These are phyloP conservation scores for Coemansia sp. DNA, from an alignment of 192 early-diverging fungal genomes.

Conservation along the genomic window DNA sequence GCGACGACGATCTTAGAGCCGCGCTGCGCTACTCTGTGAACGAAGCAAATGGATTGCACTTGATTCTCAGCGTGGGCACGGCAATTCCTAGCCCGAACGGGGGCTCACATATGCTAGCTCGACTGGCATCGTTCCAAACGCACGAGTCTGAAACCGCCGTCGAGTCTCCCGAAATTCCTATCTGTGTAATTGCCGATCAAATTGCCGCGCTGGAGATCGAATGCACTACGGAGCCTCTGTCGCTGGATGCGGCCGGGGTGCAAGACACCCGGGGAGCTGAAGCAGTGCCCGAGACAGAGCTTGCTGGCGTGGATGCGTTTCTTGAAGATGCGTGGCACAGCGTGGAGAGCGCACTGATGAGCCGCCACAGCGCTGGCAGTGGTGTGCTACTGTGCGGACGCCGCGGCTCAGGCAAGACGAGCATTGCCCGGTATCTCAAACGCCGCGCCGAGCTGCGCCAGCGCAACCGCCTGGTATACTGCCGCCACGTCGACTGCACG, in stretches of 20 bases:
- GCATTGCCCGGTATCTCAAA: constrained; percentile 55
- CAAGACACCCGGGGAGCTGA: not conserved
- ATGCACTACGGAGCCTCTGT: not conserved
- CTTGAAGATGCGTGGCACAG: constrained; percentile 26
- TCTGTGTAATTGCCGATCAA: constrained; percentile 7
- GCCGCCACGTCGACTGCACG: constrained; percentile 30
- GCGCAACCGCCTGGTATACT: constrained; percentile 19
- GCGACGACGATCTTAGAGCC: too few species aligned
- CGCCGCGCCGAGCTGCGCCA: constrained; percentile 2
- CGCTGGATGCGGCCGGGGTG: not conserved
- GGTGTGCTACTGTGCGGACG: constrained; percentile 70
- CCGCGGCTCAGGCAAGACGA: constrained; percentile 76
- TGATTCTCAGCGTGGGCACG: constrained; percentile 14
- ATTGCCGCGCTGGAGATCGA: constrained; percentile 11
- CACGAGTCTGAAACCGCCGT: not conserved
- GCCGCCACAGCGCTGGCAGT: not conserved
- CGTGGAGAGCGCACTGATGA: constrained; percentile 27
- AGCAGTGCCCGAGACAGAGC: not conserved
- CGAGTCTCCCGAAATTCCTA: constrained; percentile 7
- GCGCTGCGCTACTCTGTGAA: not conserved
- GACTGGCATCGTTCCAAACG: constrained; percentile 9
- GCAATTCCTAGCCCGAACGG: constrained; percentile 4
- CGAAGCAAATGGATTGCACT: not conserved
- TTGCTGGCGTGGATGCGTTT: constrained; percentile 32
- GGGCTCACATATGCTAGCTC: not conserved